Base-by-base conservation (phyloP, 1,139 yeast species). In the Zygosaccharomyces sapae region DNA sequence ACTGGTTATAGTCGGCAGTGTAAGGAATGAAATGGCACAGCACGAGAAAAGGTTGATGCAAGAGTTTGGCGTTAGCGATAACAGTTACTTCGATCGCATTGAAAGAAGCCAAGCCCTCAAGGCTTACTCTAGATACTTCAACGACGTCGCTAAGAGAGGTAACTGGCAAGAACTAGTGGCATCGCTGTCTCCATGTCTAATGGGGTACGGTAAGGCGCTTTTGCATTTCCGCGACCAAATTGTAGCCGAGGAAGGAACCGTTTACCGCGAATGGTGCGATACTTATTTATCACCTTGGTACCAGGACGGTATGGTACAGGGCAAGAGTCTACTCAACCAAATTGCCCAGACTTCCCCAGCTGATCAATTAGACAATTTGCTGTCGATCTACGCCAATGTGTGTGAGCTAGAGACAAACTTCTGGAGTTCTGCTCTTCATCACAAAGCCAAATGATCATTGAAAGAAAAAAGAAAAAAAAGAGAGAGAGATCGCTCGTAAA, bases 141-240 rank as follows among this genome's bases (percentile, higher is more conserved):
- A 74, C 38, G 72, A 76, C 31, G 67, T 81, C 5, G 83, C 84
- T 1, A 67, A 69, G 29, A 68, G 65, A 36, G 72, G 75, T 13
- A 84, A 82, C 60, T 84, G 81, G 75, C 65, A 81, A 33, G 86
- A 83, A 19, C 74, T 83, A 43, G 78, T 79, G 50, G 75, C 81
- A 5, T 86, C 94, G 0, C 66, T 86, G 44, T 77, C 89, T 2
- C 95, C 95, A 0, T 86, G 95, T 64, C 67, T 85, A 38, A 77
- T 82, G 61, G 95, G 95, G 0, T 85, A 84, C 62, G 76, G 76
- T 33, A 76, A 78, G 48, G 79, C 77, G 3, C 49, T 63, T 4
- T 16, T 46, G 3, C 54, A 57, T 18, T 50, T 58, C 34, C 45
- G 57, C 27, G 48, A 55, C 16, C 31, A 45, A 5, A 57, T 61